phyloP scores from a whole-genome alignment of 495 filamentous ascomycete genomes.

The Penicillium coprophilum region DNA sequence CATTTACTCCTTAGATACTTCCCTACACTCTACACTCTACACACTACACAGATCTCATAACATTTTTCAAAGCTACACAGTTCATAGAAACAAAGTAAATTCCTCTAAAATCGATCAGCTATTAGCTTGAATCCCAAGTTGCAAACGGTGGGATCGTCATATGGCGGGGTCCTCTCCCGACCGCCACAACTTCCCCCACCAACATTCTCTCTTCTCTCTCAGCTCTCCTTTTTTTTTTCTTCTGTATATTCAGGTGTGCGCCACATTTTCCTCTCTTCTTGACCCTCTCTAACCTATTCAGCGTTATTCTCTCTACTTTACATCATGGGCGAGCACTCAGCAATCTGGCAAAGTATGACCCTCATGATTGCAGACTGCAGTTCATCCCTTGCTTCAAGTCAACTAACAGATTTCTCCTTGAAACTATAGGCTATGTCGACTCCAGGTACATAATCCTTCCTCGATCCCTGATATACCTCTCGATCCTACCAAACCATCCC shows the following conservation, averaged over 20 bases:
- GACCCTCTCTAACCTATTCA: slow-evolving; percentile 22
- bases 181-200: slow-evolving; percentile 35
- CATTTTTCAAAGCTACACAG: too few relatives aligned
- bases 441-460: slow-evolving; percentile 52
- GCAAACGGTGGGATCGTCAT: slow-evolving; percentile 14
- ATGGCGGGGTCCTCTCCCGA: slow-evolving; percentile 31
- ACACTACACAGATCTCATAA: too few relatives aligned
- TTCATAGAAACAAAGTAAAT: too few relatives aligned
- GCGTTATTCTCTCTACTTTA: slow-evolving; percentile 19
- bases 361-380: slow-evolving; percentile 3
- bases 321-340: slow-evolving; percentile 43
- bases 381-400: slow-evolving; percentile 13
- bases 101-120: neutral
- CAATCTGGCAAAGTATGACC: slow-evolving; percentile 58
- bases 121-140: slow-evolving; percentile 3
- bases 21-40: neutral
- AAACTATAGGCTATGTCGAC: slow-evolving; percentile 65
- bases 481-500: slow-evolving; percentile 17
- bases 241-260: slow-evolving; percentile 10
- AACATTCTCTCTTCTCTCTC: slow-evolving; percentile 30
- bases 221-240: slow-evolving; percentile 18
- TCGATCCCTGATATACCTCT: slow-evolving; percentile 9
- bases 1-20: neutral
- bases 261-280: slow-evolving; percentile 7
- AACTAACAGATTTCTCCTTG: slow-evolving; percentile 22